Evolutionary conservation across 2,329 filamentous ascomycete genomes (phyloP), one percentile per base, ranked within the genome.

Genomic region (Metarhizium guizhouense): DNA sequence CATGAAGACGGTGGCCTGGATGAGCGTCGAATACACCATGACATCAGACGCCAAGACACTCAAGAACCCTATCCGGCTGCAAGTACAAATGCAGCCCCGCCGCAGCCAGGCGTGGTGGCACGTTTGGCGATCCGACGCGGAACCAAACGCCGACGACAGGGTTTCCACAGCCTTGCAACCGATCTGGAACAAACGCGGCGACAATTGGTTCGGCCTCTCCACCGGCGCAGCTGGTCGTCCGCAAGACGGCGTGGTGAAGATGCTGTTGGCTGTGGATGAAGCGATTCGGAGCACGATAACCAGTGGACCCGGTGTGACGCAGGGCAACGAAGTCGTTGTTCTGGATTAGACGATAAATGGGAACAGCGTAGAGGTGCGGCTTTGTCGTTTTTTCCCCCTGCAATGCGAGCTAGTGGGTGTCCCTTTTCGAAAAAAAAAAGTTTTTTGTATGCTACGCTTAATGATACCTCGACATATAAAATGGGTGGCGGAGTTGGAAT

Each of bases 1-100:
- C 20, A 73, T 79, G 55, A 75, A 78, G 58, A 72, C 77, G 1
- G 68, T 84, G 2, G 82, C 85, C 61, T 84, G 79, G 76, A 76
- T 81, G 53, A 74, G 74, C 8, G 66, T 88, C 7, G 75, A 76
- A 42, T 87, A 86, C 62, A 68, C 65, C 5, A 61, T 84, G 1
- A 59, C 18, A 53, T 60, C 32, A 38, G 55, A 51, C 10, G 36
- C 34, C 43, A 34, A 66, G 42, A 58, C 65, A 8, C 59, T 62
- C 20, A 71, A 57, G 18, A 61, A 72, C 40, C 67, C 70, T 18
- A 64, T 83, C n/a, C 69, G 71, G 2, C 68, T 88, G 42, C 76
- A 82, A 42, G 68, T 84, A n/a, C 74, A 72, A 48, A 70, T 84
- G 51, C 72, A 72, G 53, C 67, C 72, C 10, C 76, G 79, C 16